Evolutionary conservation across 148 eudicot species (phyloP).

Genomic region (Amaranthus hypochondriacus): DNA sequence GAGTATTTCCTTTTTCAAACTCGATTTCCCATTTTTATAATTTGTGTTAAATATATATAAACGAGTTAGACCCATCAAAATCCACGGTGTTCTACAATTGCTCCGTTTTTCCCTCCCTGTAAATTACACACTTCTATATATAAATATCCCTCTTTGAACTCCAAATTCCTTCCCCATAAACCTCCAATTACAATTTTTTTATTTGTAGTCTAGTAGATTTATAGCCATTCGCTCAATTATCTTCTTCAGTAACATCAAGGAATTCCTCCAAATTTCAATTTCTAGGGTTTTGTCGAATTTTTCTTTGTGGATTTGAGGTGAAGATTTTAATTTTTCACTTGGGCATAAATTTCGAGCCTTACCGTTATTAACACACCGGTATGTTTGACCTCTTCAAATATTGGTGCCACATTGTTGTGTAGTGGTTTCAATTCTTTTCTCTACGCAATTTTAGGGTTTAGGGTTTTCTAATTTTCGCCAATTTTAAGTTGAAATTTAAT

Average conservation of each 20-base stretch:
- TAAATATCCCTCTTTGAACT: constrained; percentile 11
- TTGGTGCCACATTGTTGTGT: neutral
- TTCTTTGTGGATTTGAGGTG: neutral
- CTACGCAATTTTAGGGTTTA: constrained; percentile 9
- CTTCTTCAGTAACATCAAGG: neutral
- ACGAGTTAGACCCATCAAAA: too few relatives aligned
- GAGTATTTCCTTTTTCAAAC: too few relatives aligned
- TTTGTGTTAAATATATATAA: too few relatives aligned
- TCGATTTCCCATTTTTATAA: too few relatives aligned
- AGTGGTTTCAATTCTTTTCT: neutral
- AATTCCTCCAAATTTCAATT: neutral
- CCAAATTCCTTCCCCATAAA: neutral
- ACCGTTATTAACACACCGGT: constrained; percentile 28
- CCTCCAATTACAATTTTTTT: too few relatives aligned
- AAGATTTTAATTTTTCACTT: constrained; percentile 8
- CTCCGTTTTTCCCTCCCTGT: too few relatives aligned
- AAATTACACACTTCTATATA: constrained; percentile 10
- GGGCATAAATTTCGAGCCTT: constrained; percentile 35
- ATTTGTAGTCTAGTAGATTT: too few relatives aligned
- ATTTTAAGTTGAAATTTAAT: neutral
- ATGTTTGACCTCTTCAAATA: neutral
- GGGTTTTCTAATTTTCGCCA: constrained; percentile 15
- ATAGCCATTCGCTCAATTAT: too few relatives aligned
- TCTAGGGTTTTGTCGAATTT: constrained; percentile 27
- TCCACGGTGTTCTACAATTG: too few relatives aligned